Percentiles rank a stretch among this genome's conserved stretches.
Evolutionary conservation across 352 stramenopile species (phyloP).

Genomic region (Saprolegnia diclina): DNA sequence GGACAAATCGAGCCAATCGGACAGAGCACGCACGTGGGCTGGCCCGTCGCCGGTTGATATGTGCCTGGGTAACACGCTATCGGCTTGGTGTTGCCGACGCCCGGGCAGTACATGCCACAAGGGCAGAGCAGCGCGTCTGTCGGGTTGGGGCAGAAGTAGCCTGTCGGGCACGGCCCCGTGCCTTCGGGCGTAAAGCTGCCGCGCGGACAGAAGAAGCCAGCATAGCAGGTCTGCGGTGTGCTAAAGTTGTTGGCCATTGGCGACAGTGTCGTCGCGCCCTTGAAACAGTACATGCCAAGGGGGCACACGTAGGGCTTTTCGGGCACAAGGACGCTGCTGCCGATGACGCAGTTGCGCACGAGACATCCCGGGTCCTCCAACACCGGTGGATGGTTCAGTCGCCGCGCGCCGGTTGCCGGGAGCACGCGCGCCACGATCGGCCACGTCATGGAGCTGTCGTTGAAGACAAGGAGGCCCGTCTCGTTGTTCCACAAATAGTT

Average conservation of each 20-base stretch:
- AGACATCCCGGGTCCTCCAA: conserved; percentile 37
- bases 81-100: conserved; percentile 90
- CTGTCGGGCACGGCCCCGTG: conserved; percentile 90
- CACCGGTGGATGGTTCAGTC: conserved; percentile 55
- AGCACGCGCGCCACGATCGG: conserved; percentile 37
- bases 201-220: conserved; percentile 94
- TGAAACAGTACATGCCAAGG: conserved; percentile 89
- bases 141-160: conserved; percentile 92
- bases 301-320: conserved; percentile 93
- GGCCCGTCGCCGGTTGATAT: conserved; percentile 77
- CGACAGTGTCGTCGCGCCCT: conserved; percentile 68
- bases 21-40: conserved; percentile 93
- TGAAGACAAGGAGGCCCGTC: conserved; percentile 57
- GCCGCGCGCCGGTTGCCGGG: conserved; percentile 51
- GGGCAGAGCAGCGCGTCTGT: conserved; percentile 89
- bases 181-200: conserved; percentile 90
- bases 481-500: conserved; percentile 59
- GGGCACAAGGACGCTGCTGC: conserved; percentile 45
- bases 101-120: conserved; percentile 91
- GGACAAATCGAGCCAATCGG: conserved; percentile 92
- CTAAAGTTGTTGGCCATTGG: conserved; percentile 84
- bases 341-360: conserved; percentile 45
- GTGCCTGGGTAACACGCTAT: conserved; percentile 91
- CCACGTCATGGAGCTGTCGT: conserved; percentile 47
- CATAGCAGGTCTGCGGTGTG: conserved; percentile 92